Base-by-base conservation (phyloP, 2,329 filamentous ascomycete species). In the Colletotrichum euphorbiae region DNA sequence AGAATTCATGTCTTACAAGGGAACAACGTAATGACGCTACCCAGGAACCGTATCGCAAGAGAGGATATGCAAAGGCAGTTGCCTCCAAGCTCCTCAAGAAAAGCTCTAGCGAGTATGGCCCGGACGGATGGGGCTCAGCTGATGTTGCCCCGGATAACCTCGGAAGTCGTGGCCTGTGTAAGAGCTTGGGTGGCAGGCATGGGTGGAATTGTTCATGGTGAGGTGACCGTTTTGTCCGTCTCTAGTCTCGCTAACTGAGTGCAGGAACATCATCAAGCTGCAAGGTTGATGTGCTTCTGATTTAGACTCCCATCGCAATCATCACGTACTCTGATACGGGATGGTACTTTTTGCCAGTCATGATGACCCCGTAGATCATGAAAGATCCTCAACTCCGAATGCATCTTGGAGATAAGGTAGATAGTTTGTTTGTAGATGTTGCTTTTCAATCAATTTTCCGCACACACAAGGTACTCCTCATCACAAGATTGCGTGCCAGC, bases 71-170 rank as follows among this genome's bases (percentile, higher is more conserved):
- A 2, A 91, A 90, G 75, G 80, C 82, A 0, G 78, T 93, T 4
- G 85, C 86, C 0, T 79, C 82, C 24, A 90, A 85, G 74, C 75
- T 92, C 3, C 83, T 92, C 51, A 79, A 78, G 4, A 83, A 89
- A 43, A 80, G 83, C 52, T 78, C 84, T 38, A 71, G 71, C 3
- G 76, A 79, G 0, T 87, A 82, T 40, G 80, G 80, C 1, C 72
- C 80, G 0, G 86, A 87, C 42, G 84, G 81, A 6, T 87, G 85
- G 80, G 84, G 83, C 28, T 84, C 87, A 67, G 90, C 90, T 2
- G 89, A 93, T 76, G 90, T 93, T 0, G 84, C 87, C 3, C 78
- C 83, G 0, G 83, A 84, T 0, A 93, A 93, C 71, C 66, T 75
- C 2, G 83, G 85, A 45, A 93, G 90, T 73, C 84, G 87, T 55